Conservation (phyloP, 176 grass and related monocot species). For the Zizania latifolia region DNA sequence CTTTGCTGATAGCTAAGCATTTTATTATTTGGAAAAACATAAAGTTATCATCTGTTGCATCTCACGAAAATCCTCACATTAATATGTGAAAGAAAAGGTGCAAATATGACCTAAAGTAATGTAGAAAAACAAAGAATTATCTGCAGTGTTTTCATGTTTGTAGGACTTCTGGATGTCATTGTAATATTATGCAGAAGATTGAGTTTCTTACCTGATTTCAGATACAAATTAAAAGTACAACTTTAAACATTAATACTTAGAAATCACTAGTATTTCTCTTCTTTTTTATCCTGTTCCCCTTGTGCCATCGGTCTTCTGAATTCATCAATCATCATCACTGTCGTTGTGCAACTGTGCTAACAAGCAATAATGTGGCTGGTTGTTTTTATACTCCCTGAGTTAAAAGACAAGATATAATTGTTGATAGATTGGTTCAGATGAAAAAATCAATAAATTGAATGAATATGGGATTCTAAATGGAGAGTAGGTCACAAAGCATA, state of each 20-base stretch:
- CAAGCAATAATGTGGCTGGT: too few relatives aligned
- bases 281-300: neutral
- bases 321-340: neutral
- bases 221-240: neutral
- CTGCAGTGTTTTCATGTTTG: neutral
- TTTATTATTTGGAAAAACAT: neutral
- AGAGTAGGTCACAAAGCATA: neutral
- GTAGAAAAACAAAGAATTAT: neutral
- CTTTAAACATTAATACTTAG: neutral
- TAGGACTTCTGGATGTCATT: neutral
- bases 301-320: neutral
- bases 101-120: neutral
- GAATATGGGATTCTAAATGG: conserved; percentile 4
- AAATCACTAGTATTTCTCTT: neutral
- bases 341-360: too few relatives aligned
- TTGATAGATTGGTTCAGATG: neutral
- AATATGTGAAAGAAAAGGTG: conserved; percentile 13
- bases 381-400: neutral
- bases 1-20: neutral
- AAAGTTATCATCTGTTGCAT: neutral
- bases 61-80: neutral
- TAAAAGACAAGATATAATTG: neutral
- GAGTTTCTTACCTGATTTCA: neutral
- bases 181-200: neutral
- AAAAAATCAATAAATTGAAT: too few relatives aligned